These are phyloP conservation scores for Penicillium pulvis DNA, from an alignment of 495 filamentous ascomycete genomes.

Conservation along the genomic window DNA sequence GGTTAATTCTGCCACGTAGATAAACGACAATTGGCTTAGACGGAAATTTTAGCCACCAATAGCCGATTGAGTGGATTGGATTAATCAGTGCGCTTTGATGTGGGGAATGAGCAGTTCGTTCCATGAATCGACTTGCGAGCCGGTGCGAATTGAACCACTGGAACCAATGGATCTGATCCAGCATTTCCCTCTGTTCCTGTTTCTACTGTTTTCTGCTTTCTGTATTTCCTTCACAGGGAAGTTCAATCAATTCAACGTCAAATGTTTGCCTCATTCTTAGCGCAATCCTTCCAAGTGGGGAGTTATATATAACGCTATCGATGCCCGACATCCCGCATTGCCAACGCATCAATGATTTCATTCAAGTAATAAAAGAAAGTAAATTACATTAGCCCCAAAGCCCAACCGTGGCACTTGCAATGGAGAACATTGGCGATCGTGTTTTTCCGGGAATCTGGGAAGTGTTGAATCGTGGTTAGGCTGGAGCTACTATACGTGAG, in stretches of 20 bases:
- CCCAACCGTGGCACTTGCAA: constrained; percentile 25
- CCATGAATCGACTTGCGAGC: constrained; percentile 11
- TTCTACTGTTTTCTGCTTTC: background rate
- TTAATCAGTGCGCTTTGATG: background rate
- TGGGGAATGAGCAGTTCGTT: constrained; percentile 23
- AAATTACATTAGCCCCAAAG: constrained; percentile 2
- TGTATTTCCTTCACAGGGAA: too few species aligned
- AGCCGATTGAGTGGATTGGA: background rate
- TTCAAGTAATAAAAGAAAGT: background rate
- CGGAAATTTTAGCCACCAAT: background rate
- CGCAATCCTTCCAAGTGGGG: background rate
- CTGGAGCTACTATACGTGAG: background rate
- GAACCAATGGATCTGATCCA: constrained; percentile 21
- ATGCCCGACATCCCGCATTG: constrained; percentile 21
- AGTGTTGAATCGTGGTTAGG: constrained; percentile 3
- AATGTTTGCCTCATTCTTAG: background rate
- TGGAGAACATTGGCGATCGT: constrained; percentile 9
- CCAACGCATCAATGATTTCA: constrained; percentile 21
- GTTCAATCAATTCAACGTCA: background rate
- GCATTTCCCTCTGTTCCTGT: background rate
- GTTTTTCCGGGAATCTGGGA: constrained; percentile 3
- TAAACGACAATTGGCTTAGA: background rate
- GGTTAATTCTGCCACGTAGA: background rate
- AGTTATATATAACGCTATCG: constrained; percentile 6
- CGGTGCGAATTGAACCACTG: constrained; percentile 21